Conservation (phyloP, 768 basidiomycete genomes). For the Kwoniella europaea region DNA sequence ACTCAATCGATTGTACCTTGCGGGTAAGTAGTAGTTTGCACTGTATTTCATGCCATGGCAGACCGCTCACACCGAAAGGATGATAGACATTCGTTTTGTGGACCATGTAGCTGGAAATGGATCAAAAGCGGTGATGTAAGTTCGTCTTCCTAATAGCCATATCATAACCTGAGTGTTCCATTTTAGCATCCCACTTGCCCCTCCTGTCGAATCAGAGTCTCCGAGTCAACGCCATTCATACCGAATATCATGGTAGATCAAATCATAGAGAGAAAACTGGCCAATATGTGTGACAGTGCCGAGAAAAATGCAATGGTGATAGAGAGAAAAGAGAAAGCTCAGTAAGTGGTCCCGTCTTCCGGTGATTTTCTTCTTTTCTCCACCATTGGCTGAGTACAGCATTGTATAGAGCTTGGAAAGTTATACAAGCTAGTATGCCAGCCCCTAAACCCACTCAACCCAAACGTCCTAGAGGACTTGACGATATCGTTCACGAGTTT, state of each 20-base stretch:
- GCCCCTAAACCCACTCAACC: conserved; percentile 17
- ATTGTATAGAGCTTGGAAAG: conserved; percentile 33
- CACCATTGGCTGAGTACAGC: neutral
- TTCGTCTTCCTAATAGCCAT: neutral
- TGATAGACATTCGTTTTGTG: conserved; percentile 50
- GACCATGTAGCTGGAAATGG: conserved; percentile 52
- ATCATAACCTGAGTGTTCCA: neutral
- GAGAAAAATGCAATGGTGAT: conserved; percentile 38
- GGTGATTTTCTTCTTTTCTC: no score
- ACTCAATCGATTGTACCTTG: conserved; percentile 49
- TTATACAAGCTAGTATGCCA: conserved; percentile 27
- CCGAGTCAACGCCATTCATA: conserved; percentile 28
- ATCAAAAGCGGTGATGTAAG: conserved; percentile 43
- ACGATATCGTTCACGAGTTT: conserved; percentile 30
- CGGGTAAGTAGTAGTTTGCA: conserved; percentile 35
- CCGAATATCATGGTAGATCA: conserved; percentile 53
- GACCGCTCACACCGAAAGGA: neutral
- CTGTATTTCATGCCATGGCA: neutral
- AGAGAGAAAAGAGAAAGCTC: conserved; percentile 42
- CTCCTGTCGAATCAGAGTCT: conserved; percentile 41
- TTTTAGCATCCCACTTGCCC: conserved; percentile 45
- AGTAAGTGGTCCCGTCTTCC: conserved; percentile 23
- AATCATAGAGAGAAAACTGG: conserved; percentile 48
- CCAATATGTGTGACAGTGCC: conserved; percentile 25
- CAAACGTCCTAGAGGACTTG: conserved; percentile 31